phyloP scores from a whole-genome alignment of 2,329 filamentous ascomycete species.

The Alternaria sp. region DNA sequence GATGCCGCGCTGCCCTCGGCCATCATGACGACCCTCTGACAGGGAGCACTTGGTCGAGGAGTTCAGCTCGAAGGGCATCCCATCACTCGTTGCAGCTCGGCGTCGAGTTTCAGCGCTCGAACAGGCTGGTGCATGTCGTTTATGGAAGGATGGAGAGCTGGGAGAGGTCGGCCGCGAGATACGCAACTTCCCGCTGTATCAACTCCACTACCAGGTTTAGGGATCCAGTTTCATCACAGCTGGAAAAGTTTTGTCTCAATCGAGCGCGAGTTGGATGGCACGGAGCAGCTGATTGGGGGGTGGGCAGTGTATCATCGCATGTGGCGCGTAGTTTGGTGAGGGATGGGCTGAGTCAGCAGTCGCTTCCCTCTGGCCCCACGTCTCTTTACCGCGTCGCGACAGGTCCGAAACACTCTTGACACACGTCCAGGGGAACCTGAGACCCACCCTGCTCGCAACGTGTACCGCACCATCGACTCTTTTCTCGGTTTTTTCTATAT shows the following conservation, averaged over 20 bases:
- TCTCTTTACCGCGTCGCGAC: constrained; percentile 27
- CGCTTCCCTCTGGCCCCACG: constrained; percentile 15
- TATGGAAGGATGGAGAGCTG: constrained; percentile 24
- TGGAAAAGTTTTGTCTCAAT: constrained; percentile 5
- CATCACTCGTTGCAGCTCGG: constrained; percentile 33
- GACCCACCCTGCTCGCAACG: constrained; percentile 27
- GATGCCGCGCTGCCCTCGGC: constrained; percentile 19
- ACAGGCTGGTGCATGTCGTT: constrained; percentile 31
- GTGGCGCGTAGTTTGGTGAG: constrained; percentile 14
- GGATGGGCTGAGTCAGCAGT: constrained; percentile 19
- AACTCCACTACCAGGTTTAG: constrained; percentile 14
- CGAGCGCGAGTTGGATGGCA: background rate
- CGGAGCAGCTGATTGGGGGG: constrained; percentile 16
- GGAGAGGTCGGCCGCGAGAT: constrained; percentile 16
- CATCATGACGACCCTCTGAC: constrained; percentile 13
- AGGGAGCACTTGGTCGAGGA: constrained; percentile 30
- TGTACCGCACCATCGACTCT: constrained; percentile 31
- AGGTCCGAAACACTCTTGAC: constrained; percentile 34
- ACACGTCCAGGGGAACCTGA: constrained; percentile 27
- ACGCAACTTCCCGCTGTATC: constrained; percentile 22
- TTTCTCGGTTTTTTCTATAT: constrained; percentile 13
- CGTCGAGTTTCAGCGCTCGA: constrained; percentile 35
- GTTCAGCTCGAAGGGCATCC: constrained; percentile 13
- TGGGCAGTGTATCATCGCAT: constrained; percentile 4
- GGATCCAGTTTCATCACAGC: constrained; percentile 2